These are phyloP conservation scores for Linaria vulgaris DNA, from an alignment of 257 asterid genomes.

Conservation along the genomic window DNA sequence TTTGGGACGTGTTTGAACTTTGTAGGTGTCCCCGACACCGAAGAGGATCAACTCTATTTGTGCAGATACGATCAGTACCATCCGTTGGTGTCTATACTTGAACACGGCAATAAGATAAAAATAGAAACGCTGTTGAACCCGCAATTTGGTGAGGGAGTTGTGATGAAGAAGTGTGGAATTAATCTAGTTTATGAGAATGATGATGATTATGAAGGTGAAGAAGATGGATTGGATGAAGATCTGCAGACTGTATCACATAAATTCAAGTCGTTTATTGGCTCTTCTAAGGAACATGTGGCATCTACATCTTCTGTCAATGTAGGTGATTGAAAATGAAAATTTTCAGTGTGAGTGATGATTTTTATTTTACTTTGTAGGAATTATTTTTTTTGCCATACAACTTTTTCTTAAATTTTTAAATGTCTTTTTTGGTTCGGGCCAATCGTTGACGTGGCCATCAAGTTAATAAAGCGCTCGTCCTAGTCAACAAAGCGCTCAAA, in stretches of 20 bases:
- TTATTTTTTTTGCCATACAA: no score
- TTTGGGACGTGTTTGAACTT: conserved; percentile 4
- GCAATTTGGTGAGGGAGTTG: conserved; percentile 24
- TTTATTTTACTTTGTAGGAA: no score
- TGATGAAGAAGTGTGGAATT: conserved; percentile 33
- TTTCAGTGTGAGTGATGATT: no score
- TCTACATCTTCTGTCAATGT: no score
- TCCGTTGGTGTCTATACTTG: conserved; percentile 22
- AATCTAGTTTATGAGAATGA: conserved; percentile 34
- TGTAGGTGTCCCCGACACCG: conserved; percentile 27
- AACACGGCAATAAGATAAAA: conserved; percentile 30
- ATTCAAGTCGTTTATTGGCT: conserved; percentile 18
- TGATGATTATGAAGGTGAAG: conserved; percentile 33
- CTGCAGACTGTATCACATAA: conserved; percentile 27
- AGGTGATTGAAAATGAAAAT: no score
- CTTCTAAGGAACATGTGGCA: not conserved
- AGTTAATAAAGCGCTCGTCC: no score
- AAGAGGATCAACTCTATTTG: conserved; percentile 37
- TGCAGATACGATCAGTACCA: conserved; percentile 25
- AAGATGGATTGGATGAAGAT: conserved; percentile 24
- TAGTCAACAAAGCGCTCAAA: no score
- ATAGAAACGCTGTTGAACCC: conserved; percentile 16
- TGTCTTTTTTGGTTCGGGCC: no score
- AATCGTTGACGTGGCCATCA: no score
- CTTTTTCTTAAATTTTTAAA: no score